A percentile compares a stretch with the other conserved stretches of the same genome.
Conservation (phyloP, 2,329 filamentous ascomycete genomes). For the Colletotrichum lini region DNA sequence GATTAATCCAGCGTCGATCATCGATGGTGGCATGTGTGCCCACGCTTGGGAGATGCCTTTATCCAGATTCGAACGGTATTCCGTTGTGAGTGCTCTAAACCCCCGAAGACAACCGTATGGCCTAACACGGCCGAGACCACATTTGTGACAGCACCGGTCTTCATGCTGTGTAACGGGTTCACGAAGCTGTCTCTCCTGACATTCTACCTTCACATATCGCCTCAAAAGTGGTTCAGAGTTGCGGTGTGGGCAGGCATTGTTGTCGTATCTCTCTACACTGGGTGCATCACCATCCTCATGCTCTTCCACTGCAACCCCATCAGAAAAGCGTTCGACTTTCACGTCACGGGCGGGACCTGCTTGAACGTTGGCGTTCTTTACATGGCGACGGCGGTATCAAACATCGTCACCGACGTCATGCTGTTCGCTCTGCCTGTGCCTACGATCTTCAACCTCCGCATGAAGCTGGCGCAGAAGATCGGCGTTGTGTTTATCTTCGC, state of each 20-base stretch:
- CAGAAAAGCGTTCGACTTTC: constrained; percentile 50
- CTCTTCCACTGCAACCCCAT: constrained; percentile 56
- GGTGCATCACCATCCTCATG: constrained; percentile 52
- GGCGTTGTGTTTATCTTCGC: constrained; percentile 60
- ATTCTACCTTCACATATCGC: constrained; percentile 56
- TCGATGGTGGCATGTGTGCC: constrained; percentile 23
- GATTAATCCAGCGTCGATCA: constrained; percentile 3
- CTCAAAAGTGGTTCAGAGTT: constrained; percentile 51
- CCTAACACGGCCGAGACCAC: constrained; percentile 18
- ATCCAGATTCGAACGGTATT: constrained; percentile 30
- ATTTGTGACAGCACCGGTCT: constrained; percentile 49
- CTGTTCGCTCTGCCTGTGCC: constrained; percentile 63
- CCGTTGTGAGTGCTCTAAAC: constrained; percentile 29
- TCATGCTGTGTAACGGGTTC: constrained; percentile 52
- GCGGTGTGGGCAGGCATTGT: constrained; percentile 49
- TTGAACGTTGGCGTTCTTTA: constrained; percentile 63
- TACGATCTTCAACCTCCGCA: constrained; percentile 59
- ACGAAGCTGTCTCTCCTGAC: constrained; percentile 56
- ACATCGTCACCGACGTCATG: constrained; percentile 64
- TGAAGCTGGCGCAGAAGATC: constrained; percentile 63
- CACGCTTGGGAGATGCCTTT: constrained; percentile 44
- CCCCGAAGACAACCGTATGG: too few species aligned
- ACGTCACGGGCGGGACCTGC: constrained; percentile 53
- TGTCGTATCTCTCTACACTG: constrained; percentile 51
- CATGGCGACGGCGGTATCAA: constrained; percentile 62